A percentile compares a stretch with the other conserved stretches of the same genome.
Evolutionary conservation across 1,284 basidiomycete genomes (phyloP).

Genomic region (Crepidotus sp.): DNA sequence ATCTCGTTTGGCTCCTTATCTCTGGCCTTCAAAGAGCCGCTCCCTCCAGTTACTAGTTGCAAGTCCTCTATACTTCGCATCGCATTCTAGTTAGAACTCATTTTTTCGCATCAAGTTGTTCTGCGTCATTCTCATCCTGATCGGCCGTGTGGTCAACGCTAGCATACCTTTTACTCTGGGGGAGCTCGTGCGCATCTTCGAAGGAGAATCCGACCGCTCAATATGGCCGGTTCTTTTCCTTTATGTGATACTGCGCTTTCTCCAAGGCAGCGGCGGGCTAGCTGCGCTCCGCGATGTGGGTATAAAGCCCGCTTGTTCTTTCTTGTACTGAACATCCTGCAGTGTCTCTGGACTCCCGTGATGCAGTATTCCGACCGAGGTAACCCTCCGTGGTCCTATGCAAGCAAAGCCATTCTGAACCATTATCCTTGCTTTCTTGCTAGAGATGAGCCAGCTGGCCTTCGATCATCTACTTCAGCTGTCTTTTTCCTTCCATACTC

Average conservation of each 20-base stretch:
- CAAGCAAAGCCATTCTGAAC: constrained; percentile 1
- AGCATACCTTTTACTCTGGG: constrained; percentile 69
- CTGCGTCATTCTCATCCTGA: constrained; percentile 59
- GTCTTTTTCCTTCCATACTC: constrained; percentile 79
- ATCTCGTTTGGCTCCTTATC: constrained; percentile 61
- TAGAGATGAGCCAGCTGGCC: constrained; percentile 72
- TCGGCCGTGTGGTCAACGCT: constrained; percentile 73
- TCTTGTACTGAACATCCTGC: constrained; percentile 14
- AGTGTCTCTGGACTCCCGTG: constrained; percentile 74
- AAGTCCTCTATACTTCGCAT: constrained; percentile 21
- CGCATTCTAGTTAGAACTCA: constrained; percentile 12
- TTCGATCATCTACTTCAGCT: constrained; percentile 77
- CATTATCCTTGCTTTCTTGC: no score
- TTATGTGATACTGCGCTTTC: constrained; percentile 56
- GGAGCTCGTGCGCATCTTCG: constrained; percentile 52
- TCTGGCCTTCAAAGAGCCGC: constrained; percentile 68
- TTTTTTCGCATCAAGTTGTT: constrained; percentile 33
- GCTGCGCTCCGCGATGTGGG: constrained; percentile 58
- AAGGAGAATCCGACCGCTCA: constrained; percentile 36
- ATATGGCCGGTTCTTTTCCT: constrained; percentile 56
- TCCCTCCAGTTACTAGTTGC: constrained; percentile 68
- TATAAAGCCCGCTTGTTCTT: constrained; percentile 8
- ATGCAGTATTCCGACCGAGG: constrained; percentile 79
- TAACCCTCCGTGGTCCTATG: constrained; percentile 18
- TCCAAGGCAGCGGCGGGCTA: constrained; percentile 66